A percentile compares a stretch with the other conserved stretches of the same genome.
phyloP scores from a whole-genome alignment of 768 basidiomycete species.

The Mycena haematopus region DNA sequence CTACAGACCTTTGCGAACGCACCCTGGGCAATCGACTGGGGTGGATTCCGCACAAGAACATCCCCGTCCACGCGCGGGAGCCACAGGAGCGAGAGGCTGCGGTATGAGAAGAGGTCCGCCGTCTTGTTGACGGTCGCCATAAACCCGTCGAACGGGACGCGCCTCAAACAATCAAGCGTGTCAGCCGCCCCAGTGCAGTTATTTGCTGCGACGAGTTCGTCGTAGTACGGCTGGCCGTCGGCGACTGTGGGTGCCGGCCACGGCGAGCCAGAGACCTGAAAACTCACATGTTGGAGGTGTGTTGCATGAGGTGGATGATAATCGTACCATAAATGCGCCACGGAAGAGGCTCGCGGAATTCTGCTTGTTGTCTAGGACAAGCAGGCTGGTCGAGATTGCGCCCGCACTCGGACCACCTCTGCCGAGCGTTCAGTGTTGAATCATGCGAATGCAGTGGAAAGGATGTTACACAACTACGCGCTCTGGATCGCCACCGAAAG shows the following conservation, averaged over 20 bases:
- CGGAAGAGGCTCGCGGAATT: constrained; percentile 7
- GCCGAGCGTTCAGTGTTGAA: not conserved
- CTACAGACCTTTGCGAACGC: not conserved
- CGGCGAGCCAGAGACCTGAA: not conserved
- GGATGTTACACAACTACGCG: not conserved
- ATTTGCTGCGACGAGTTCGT: constrained; percentile 1
- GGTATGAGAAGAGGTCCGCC: constrained; percentile 39
- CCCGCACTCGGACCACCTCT: constrained; percentile 23
- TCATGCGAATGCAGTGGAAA: not conserved
- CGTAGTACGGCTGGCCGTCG: not conserved
- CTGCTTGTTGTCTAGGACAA: constrained; percentile 12
- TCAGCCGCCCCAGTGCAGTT: constrained; percentile 36
- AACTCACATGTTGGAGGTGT: too few species aligned
- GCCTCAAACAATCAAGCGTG: constrained; percentile 42
- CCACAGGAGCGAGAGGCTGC: constrained; percentile 42
- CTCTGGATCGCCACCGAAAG: not conserved
- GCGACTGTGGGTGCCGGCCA: not conserved
- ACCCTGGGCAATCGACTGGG: not conserved
- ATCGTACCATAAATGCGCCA: constrained; percentile 23
- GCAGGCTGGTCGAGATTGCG: constrained; percentile 10
- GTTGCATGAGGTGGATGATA: too few species aligned
- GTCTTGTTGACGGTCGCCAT: constrained; percentile 40
- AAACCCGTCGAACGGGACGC: constrained; percentile 38
- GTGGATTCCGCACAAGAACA: not conserved
- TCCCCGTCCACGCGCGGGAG: constrained; percentile 43